Evolutionary conservation across 176 grass and related monocot genomes (phyloP).

Genomic region (Hordeum marinum): DNA sequence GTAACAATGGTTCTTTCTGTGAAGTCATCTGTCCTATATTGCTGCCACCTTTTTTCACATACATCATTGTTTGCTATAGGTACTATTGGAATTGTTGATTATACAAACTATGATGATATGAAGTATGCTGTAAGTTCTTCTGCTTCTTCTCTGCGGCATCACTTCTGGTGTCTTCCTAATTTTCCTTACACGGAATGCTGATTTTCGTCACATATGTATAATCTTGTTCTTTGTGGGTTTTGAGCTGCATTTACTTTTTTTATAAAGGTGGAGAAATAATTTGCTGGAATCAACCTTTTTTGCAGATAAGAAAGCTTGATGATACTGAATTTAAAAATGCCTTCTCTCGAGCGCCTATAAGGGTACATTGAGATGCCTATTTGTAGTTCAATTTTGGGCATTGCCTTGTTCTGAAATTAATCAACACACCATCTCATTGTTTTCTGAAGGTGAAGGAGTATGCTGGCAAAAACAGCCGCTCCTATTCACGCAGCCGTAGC

Average conservation of each 20-base stretch:
- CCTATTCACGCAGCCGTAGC: conserved; percentile 27
- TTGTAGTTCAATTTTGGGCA: neutral
- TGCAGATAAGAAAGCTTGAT: conserved; percentile 83
- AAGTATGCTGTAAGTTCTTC: conserved; percentile 65
- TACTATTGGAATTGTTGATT: conserved; percentile 69
- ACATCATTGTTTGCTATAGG: conserved; percentile 33
- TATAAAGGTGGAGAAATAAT: neutral
- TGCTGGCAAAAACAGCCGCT: conserved; percentile 30
- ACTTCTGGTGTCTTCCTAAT: neutral
- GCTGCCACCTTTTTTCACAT: neutral
- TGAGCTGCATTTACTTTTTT: neutral
- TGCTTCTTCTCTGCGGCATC: neutral
- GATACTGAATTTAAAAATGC: conserved; percentile 84
- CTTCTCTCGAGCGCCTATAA: conserved; percentile 74
- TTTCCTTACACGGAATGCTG: neutral
- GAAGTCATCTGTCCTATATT: neutral
- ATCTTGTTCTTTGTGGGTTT: neutral
- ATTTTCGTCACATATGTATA: neutral
- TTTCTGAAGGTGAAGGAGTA: conserved; percentile 63
- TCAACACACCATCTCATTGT: neutral
- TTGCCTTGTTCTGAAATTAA: neutral
- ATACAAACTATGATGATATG: conserved; percentile 88
- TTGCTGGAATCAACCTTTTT: neutral
- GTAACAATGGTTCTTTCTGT: neutral
- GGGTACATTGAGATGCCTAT: conserved; percentile 29